A percentile compares a stretch with the other conserved stretches of the same genome.
phyloP scores from a whole-genome alignment of 202 grass and related monocot genomes.

The Zoysia matrella region DNA sequence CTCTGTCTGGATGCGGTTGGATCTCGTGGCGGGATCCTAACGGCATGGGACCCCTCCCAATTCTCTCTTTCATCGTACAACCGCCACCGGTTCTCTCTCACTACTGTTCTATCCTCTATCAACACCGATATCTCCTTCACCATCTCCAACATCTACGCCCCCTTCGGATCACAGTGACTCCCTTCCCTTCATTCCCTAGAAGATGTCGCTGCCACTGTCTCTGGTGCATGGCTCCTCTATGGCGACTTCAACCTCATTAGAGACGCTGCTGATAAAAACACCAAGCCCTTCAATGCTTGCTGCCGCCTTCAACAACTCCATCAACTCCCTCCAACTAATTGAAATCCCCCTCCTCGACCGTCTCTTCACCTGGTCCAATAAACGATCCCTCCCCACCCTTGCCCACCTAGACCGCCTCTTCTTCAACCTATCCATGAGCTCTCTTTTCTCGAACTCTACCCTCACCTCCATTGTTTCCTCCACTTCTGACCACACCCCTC shows the following conservation, averaged over 20 bases:
- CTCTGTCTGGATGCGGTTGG: no score
- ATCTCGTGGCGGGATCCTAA: background rate
- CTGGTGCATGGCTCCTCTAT: background rate
- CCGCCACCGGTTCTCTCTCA: background rate
- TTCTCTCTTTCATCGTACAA: background rate
- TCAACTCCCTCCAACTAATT: background rate
- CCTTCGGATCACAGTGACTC: background rate
- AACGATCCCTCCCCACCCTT: background rate
- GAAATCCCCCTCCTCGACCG: background rate
- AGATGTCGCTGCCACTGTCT: background rate
- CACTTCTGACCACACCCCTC: background rate
- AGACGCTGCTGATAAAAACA: background rate
- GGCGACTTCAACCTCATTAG: background rate
- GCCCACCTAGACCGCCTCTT: background rate
- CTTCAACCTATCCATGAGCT: background rate
- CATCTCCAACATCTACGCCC: background rate
- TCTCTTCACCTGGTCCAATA: background rate
- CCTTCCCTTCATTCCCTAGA: background rate
- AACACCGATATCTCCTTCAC: background rate
- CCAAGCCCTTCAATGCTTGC: no score
- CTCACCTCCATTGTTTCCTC: background rate
- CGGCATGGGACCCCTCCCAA: background rate
- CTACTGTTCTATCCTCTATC: background rate
- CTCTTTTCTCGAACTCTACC: background rate
- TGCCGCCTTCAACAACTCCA: background rate